phyloP scores from a whole-genome alignment of 2,329 filamentous ascomycete species.

The Exophiala sp. region DNA sequence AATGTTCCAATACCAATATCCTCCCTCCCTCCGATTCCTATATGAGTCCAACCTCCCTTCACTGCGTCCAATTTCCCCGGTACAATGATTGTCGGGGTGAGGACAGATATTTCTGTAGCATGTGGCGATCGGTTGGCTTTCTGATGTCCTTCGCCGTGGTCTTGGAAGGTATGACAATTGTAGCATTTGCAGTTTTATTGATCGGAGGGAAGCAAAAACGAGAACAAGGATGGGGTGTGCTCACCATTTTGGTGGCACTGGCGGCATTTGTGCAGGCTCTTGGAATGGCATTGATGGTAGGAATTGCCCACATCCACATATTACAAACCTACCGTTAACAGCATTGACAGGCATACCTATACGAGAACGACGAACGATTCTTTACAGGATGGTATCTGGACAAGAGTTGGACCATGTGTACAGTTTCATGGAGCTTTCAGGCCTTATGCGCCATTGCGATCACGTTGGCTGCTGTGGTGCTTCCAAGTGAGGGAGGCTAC shows the following conservation, averaged over 20 bases:
- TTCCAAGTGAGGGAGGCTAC: slow-evolving; percentile 80
- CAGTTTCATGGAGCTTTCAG: slow-evolving; percentile 54
- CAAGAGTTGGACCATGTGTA: slow-evolving; percentile 69
- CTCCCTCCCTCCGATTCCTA: slow-evolving; percentile 44
- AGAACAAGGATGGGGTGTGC: slow-evolving; percentile 74
- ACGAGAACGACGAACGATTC: slow-evolving; percentile 77
- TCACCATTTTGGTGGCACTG: slow-evolving; percentile 59
- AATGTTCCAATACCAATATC: slow-evolving; percentile 48
- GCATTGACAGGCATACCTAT: slow-evolving; percentile 64
- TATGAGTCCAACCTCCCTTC: slow-evolving; percentile 47
- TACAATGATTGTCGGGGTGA: slow-evolving; percentile 60
- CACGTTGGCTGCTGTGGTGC: slow-evolving; percentile 58
- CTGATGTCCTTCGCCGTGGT: slow-evolving; percentile 78
- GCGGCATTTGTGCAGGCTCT: slow-evolving; percentile 65
- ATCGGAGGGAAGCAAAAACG: slow-evolving; percentile 72
- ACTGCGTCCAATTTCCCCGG: slow-evolving; percentile 62
- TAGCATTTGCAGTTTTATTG: slow-evolving; percentile 71
- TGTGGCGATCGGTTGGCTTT: slow-evolving; percentile 87
- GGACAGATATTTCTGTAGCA: slow-evolving; percentile 74
- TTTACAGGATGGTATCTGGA: slow-evolving; percentile 75
- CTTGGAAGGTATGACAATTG: slow-evolving; percentile 72
- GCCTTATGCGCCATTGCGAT: slow-evolving; percentile 53
- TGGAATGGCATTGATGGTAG: slow-evolving; percentile 77
- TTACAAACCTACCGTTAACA: slow-evolving; percentile 7
- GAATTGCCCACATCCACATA: slow-evolving; percentile 32